Evolutionary conservation across 495 filamentous ascomycete genomes (phyloP).

Genomic region (Daldinia loculata): DNA sequence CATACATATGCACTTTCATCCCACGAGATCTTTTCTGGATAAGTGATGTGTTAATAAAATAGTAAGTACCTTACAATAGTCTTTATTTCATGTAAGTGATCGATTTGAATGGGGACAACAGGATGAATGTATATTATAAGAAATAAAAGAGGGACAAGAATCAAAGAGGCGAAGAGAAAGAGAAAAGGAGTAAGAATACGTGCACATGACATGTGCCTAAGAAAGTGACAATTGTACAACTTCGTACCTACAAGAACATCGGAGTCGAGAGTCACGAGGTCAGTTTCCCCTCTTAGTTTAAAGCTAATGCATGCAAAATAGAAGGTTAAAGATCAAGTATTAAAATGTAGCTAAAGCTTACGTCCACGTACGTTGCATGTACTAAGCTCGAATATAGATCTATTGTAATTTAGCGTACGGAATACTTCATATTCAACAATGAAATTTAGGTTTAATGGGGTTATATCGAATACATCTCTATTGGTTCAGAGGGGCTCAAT

Average conservation of each 20-base stretch:
- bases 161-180: no score
- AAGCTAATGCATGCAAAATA: background rate
- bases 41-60: background rate
- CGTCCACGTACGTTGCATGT: background rate
- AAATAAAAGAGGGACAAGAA: background rate
- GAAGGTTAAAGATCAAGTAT: background rate
- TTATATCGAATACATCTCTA: background rate
- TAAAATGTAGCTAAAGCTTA: background rate
- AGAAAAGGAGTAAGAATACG: background rate
- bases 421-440: background rate
- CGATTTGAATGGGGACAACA: background rate
- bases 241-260: slow-evolving; percentile 2
- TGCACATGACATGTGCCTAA: background rate
- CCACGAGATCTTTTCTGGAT: background rate
- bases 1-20: slow-evolving; percentile 14
- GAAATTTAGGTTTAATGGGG: background rate
- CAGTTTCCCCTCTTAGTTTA: slow-evolving; percentile 32
- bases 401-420: background rate
- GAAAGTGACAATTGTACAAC: background rate
- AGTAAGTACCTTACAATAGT: background rate
- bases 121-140: background rate
- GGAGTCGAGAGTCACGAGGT: slow-evolving; percentile 30
- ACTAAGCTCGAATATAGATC: background rate
- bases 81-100: background rate
- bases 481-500: background rate